phyloP scores from a whole-genome alignment of 768 basidiomycete genomes.

The Termitomyces sp. region DNA sequence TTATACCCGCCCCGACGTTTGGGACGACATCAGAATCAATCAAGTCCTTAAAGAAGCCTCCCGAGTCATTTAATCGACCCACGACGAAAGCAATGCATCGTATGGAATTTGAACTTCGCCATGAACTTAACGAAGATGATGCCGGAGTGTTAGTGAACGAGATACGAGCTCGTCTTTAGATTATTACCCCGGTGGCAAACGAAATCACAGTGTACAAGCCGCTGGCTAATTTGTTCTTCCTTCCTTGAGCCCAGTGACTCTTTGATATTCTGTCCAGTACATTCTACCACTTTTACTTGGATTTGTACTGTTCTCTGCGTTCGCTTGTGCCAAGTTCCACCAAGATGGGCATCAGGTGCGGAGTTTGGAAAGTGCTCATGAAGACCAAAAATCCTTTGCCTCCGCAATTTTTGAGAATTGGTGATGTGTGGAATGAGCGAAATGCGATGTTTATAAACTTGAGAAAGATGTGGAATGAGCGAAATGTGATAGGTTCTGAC shows the following conservation, averaged over 20 bases:
- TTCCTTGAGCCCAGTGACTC: too few relatives aligned
- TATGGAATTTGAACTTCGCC: constrained; percentile 51
- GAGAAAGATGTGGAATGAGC: too few relatives aligned
- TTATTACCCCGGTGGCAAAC: not conserved
- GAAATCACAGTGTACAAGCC: not conserved
- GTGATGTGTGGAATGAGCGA: too few relatives aligned
- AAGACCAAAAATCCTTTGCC: too few relatives aligned
- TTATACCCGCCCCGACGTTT: constrained; percentile 64
- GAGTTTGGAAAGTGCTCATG: too few relatives aligned
- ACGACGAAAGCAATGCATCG: constrained; percentile 53
- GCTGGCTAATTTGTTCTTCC: not conserved
- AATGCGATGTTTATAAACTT: too few relatives aligned
- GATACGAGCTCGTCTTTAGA: constrained; percentile 40
- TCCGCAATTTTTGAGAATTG: too few relatives aligned
- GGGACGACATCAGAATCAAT: constrained; percentile 13
- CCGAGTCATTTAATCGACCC: constrained; percentile 21
- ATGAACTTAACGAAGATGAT: constrained; percentile 56
- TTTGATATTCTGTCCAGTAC: not conserved
- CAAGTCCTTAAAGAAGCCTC: constrained; percentile 1
- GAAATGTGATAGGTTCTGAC: too few relatives aligned
- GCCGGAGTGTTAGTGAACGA: constrained; percentile 37
- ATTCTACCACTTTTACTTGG: too few relatives aligned
- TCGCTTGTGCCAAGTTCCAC: too few relatives aligned
- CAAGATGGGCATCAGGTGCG: too few relatives aligned
- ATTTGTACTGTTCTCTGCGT: too few relatives aligned